phyloP scores from a whole-genome alignment of 73 alveolate species.

The Symbiodinium pilosum region DNA sequence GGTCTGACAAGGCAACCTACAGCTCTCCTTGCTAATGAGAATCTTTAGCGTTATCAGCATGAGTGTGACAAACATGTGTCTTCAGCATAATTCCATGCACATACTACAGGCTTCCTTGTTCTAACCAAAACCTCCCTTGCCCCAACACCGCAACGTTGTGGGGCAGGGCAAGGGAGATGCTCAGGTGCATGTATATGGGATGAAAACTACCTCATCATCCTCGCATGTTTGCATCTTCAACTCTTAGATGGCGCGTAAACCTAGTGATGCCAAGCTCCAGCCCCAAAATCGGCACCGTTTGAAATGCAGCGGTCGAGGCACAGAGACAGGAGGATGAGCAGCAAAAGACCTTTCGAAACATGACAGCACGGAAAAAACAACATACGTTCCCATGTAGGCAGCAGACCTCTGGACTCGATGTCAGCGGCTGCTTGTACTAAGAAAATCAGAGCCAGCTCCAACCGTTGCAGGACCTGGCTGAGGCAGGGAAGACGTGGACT shows the following conservation, averaged over 20 bases:
- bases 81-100: too few species aligned
- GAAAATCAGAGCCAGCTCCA: constrained; percentile 27
- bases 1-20: not conserved
- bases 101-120: too few species aligned
- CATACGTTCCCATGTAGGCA: not conserved
- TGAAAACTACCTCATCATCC: too few species aligned
- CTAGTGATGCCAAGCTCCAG: not conserved
- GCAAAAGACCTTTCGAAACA: not conserved
- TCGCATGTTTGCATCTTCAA: not conserved
- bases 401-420: constrained; percentile 25
- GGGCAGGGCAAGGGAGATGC: too few species aligned
- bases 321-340: constrained; percentile 18
- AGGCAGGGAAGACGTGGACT: constrained; percentile 5
- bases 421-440: constrained; percentile 41
- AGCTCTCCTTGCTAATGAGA: not conserved
- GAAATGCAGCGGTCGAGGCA: not conserved
- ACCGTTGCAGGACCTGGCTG: not conserved
- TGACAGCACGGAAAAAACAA: too few species aligned
- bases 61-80: too few species aligned
- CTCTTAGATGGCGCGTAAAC: not conserved
- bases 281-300: not conserved
- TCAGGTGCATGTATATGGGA: too few species aligned
- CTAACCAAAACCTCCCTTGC: too few species aligned
- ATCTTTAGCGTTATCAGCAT: too few species aligned
- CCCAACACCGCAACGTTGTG: too few species aligned